Evolutionary conservation across 2,329 filamentous ascomycete genomes (phyloP).

Genomic region (Aplosporella prunicola): DNA sequence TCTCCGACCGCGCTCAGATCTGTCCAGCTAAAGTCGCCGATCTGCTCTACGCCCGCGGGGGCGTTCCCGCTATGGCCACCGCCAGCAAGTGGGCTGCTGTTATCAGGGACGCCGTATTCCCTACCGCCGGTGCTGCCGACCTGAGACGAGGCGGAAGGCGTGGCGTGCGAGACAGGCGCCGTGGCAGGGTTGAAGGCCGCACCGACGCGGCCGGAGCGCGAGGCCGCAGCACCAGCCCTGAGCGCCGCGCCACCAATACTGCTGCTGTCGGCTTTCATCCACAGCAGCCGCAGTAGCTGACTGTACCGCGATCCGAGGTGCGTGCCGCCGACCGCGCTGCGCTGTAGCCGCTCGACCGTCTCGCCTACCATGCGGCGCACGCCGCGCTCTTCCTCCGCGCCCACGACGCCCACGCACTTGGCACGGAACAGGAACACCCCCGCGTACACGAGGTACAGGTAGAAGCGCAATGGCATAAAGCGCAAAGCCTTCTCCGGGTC

Average conservation of each 20-base stretch:
- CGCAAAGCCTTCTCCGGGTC: conserved; percentile 38
- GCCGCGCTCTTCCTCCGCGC: conserved; percentile 37
- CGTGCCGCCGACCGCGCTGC: conserved; percentile 34
- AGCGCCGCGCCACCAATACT: too few relatives aligned
- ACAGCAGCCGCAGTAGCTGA: conserved; percentile 37
- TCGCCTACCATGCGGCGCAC: conserved; percentile 39
- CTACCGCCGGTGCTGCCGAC: conserved; percentile 12
- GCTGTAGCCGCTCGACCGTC: conserved; percentile 34
- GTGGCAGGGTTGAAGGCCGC: conserved; percentile 5
- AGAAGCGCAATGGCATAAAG: conserved; percentile 41
- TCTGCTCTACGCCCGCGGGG: conserved; percentile 35
- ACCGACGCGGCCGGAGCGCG: neutral
- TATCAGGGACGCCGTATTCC: too few relatives aligned
- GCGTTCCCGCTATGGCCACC: too few relatives aligned
- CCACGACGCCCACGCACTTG: conserved; percentile 39
- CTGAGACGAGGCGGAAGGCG: conserved; percentile 14
- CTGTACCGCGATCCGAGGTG: conserved; percentile 40
- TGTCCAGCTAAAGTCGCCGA: conserved; percentile 43
- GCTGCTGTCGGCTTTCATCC: conserved; percentile 33
- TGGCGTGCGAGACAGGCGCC: conserved; percentile 18
- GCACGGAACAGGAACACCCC: conserved; percentile 42
- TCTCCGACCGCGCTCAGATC: conserved; percentile 40
- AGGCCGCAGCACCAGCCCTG: too few relatives aligned
- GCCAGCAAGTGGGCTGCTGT: conserved; percentile 7
- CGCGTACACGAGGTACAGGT: conserved; percentile 40